These are phyloP conservation scores for Falciphora oryzae DNA, from an alignment of 2,329 filamentous ascomycete species.

Conservation along the genomic window DNA sequence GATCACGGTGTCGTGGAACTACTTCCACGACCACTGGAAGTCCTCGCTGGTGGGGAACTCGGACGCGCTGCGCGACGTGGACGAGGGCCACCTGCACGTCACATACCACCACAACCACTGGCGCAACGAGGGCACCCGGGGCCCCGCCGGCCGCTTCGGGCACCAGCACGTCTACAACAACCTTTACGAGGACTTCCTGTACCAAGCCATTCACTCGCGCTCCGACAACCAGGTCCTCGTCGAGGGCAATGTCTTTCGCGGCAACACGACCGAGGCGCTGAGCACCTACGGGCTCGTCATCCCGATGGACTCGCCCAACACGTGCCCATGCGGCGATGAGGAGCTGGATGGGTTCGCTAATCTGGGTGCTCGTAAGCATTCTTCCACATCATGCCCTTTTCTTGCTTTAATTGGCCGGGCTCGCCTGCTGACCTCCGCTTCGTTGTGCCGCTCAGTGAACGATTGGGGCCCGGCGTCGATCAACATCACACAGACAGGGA, in stretches of 20 bases:
- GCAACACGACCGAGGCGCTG: conserved; percentile 41
- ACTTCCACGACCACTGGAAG: conserved; percentile 45
- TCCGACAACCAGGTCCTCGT: conserved; percentile 43
- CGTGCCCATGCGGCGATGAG: conserved; percentile 44
- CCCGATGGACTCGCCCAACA: conserved; percentile 49
- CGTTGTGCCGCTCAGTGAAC: conserved; percentile 25
- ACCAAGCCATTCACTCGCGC: conserved; percentile 43
- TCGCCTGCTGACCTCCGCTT: background rate
- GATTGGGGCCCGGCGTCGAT: conserved; percentile 42
- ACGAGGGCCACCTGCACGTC: conserved; percentile 38
- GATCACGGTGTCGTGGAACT: conserved; percentile 42
- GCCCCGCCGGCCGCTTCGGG: conserved; percentile 42
- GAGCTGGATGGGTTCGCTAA: conserved; percentile 51
- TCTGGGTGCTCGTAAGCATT: conserved; percentile 41
- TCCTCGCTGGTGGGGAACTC: conserved; percentile 38
- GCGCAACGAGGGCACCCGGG: conserved; percentile 38
- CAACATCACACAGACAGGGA: conserved; percentile 47
- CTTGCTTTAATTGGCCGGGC: background rate
- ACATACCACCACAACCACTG: conserved; percentile 47
- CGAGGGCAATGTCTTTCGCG: conserved; percentile 42
- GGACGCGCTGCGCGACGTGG: conserved; percentile 31
- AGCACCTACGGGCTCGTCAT: conserved; percentile 50
- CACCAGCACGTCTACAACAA: conserved; percentile 45
- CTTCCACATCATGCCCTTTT: background rate
- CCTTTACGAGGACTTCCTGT: conserved; percentile 39